Conservation (phyloP, 2,329 filamentous ascomycete species). For the Sclerotinia nivalis region DNA sequence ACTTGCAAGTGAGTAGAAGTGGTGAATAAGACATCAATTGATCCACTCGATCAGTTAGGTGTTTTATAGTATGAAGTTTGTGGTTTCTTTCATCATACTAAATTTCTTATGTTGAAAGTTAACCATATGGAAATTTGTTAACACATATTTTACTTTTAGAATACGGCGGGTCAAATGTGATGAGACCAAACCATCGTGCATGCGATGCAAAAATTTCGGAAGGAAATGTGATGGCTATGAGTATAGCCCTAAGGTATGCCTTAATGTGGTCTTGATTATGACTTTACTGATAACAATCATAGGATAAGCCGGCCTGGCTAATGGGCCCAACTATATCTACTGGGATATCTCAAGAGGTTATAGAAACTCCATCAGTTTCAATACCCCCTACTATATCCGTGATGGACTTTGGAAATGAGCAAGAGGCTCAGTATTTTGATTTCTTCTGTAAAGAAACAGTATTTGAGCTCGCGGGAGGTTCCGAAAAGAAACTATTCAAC, state of each 20-base stretch:
- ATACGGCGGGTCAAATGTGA: conserved; percentile 25
- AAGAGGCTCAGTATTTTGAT: conserved; percentile 32
- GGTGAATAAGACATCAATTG: neutral
- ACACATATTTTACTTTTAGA: neutral
- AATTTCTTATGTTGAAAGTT: conserved; percentile 16
- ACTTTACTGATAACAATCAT: neutral
- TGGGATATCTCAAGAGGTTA: conserved; percentile 16
- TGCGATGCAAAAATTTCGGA: conserved; percentile 23
- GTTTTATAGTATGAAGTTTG: conserved; percentile 9
- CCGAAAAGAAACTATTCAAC: conserved; percentile 29
- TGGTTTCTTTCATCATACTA: conserved; percentile 23
- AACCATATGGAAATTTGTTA: neutral
- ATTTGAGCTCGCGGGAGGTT: conserved; percentile 28
- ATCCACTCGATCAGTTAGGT: neutral
- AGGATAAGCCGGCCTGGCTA: conserved; percentile 25
- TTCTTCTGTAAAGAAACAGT: conserved; percentile 30
- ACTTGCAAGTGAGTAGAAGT: conserved; percentile 24
- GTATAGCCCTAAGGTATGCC: conserved; percentile 21
- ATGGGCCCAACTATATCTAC: conserved; percentile 21
- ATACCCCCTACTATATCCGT: conserved; percentile 11
- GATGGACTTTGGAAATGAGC: conserved; percentile 27
- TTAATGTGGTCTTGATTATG: neutral
- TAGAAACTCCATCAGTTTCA: neutral
- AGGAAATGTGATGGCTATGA: conserved; percentile 25
- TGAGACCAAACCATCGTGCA: conserved; percentile 24